Evolutionary conservation across 305 asterid species (phyloP).

Genomic region (Nicotiana rustica): DNA sequence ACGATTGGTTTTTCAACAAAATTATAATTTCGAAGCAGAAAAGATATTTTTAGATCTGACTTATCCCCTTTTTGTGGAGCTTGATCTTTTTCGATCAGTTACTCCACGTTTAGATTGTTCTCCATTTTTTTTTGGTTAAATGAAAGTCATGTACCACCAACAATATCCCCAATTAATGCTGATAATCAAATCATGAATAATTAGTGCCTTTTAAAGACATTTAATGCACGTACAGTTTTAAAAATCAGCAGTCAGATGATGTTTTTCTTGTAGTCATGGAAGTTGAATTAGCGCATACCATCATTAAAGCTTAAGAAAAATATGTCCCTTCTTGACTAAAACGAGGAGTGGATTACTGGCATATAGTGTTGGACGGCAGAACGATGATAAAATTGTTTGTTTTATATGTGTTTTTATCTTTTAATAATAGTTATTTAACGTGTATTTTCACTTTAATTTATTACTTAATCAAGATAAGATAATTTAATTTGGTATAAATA

Average conservation of each 20-base stretch:
- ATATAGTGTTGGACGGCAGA: too few relatives aligned
- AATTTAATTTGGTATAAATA: too few relatives aligned
- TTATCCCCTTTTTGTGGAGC: not conserved
- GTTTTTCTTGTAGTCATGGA: not conserved
- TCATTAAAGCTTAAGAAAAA: conserved; percentile 5
- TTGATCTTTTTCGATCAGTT: not conserved
- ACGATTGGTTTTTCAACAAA: not conserved
- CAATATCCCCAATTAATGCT: too few relatives aligned
- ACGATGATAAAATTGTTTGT: too few relatives aligned
- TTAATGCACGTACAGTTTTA: not conserved
- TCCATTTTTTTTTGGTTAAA: too few relatives aligned
- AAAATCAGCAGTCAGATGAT: not conserved
- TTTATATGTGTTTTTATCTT: too few relatives aligned
- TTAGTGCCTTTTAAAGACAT: not conserved
- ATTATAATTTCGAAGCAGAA: not conserved
- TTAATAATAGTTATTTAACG: too few relatives aligned
- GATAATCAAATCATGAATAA: conserved; percentile 1
- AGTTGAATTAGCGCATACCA: not conserved
- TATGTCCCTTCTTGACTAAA: not conserved
- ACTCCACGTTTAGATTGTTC: not conserved
- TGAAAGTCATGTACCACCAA: not conserved
- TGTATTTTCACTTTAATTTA: too few relatives aligned
- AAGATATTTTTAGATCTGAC: not conserved
- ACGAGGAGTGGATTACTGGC: not conserved
- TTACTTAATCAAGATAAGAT: too few relatives aligned